Evolutionary conservation across 2,329 filamentous ascomycete species (phyloP).

Genomic region (Penicillium sp.): DNA sequence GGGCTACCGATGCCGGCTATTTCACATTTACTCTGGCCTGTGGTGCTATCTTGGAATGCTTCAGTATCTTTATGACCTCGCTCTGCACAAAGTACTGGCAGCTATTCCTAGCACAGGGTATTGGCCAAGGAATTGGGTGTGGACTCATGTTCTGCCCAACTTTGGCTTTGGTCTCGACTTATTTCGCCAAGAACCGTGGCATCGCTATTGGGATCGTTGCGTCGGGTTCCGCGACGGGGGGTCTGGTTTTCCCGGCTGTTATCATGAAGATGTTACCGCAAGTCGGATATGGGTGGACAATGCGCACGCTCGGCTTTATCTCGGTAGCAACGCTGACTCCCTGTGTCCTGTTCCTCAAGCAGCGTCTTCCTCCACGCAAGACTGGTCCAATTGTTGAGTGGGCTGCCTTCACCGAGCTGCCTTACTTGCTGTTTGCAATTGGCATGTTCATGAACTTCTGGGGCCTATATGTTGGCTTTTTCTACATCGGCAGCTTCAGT

Average conservation of each 20-base stretch:
- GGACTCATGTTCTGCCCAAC: constrained; percentile 49
- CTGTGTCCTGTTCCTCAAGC: constrained; percentile 40
- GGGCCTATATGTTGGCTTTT: constrained; percentile 49
- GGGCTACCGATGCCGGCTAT: constrained; percentile 46
- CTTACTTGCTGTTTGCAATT: constrained; percentile 39
- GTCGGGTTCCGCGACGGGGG: constrained; percentile 54
- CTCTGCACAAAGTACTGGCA: constrained; percentile 45
- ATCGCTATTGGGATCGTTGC: constrained; percentile 54
- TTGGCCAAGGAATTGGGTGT: constrained; percentile 50
- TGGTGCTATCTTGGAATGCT: constrained; percentile 38
- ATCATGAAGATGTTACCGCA: constrained; percentile 49
- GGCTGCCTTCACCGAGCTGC: constrained; percentile 43
- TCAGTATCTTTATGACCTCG: constrained; percentile 47
- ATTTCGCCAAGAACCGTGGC: constrained; percentile 52
- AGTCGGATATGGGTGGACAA: constrained; percentile 57
- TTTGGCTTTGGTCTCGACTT: constrained; percentile 50
- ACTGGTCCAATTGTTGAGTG: constrained; percentile 46
- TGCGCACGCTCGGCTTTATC: constrained; percentile 54
- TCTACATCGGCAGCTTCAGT: constrained; percentile 40
- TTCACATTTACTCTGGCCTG: constrained; percentile 39
- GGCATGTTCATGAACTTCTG: constrained; percentile 43
- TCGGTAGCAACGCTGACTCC: constrained; percentile 42
- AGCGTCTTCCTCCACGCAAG: constrained; percentile 43
- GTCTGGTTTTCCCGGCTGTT: constrained; percentile 55
- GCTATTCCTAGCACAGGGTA: constrained; percentile 44